Evolutionary conservation across 2,329 filamentous ascomycete genomes (phyloP), one percentile per base, ranked within the genome.

Genomic region (Cladosporium velox): DNA sequence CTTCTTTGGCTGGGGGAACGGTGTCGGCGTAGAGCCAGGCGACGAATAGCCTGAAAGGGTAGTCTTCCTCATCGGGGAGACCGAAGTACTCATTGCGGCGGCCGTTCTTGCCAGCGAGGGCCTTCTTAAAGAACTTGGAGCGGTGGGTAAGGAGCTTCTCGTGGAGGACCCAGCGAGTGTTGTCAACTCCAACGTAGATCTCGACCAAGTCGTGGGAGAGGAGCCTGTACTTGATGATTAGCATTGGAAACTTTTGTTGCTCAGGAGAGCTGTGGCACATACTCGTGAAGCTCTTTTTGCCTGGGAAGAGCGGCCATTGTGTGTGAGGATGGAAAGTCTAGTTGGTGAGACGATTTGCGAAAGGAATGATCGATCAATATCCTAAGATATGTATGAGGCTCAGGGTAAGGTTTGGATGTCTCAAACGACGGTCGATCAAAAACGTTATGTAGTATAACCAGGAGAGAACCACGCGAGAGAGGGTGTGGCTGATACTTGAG

Each of bases 71-170:
- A 57, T 86, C 80, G 41, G 83, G 83, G 2, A 86, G 80, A 26
- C 81, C 82, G 69, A 81, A 84, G 58, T 74, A 68, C 55, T 76
- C 75, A 70, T 75, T 74, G 52, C 75, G 75, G 28, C 75, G 71
- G 51, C 71, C 66, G 52, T 79, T 78, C 24, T 74, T 76, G 66
- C 62, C 61, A 74, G 83, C 81, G 78, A 86, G 85, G 75, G 82
- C 80, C 64, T 80, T 79, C 71, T 80, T 77, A 80, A 86, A 86
- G 78, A 84, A 85, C 58, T 80, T 79, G 38, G 82, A 84, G 75
- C 84, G 80, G 71, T 84, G 73, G 78, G 82, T 85, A 55, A 86
- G 81, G 8, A 86, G 83, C 70, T 84, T 84, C 72, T 86, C 83
- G 78, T 86, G 84, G 4, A 86, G 78, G 65, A 82, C 79, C 83